These are phyloP conservation scores for Xylaria sp. DNA, from an alignment of 2,329 filamentous ascomycete genomes.

Conservation along the genomic window DNA sequence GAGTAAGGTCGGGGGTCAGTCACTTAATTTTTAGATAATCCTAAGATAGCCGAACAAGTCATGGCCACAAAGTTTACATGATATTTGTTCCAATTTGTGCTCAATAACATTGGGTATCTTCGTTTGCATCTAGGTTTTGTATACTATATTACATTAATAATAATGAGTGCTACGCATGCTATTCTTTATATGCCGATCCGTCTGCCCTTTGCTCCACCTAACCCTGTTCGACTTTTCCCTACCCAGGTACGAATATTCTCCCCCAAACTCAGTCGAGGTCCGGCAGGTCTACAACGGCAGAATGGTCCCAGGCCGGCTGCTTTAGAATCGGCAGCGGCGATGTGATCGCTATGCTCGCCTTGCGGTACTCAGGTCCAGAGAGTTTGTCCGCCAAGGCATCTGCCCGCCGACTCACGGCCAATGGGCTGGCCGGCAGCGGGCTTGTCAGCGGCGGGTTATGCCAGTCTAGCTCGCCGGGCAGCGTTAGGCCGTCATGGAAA, in stretches of 20 bases:
- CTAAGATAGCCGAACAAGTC: background rate
- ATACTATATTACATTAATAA: constrained; percentile 31
- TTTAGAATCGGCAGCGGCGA: constrained; percentile 25
- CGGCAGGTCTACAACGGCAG: constrained; percentile 21
- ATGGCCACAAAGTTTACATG: background rate
- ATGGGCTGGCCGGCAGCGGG: constrained; percentile 12
- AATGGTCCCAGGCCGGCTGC: constrained; percentile 32
- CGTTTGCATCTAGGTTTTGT: constrained; percentile 11
- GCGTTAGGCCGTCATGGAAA: constrained; percentile 30
- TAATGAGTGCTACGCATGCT: constrained; percentile 9
- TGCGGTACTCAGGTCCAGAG: constrained; percentile 21
- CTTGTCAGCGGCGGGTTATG: constrained; percentile 22
- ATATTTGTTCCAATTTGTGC: background rate
- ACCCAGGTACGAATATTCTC: background rate
- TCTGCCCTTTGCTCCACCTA: background rate
- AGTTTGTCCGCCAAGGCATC: constrained; percentile 23
- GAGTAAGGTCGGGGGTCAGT: background rate
- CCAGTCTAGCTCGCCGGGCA: constrained; percentile 37
- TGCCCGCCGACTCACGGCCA: constrained; percentile 26
- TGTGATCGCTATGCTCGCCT: constrained; percentile 19
- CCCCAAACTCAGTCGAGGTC: constrained; percentile 3
- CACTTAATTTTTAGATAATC: background rate
- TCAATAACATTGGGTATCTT: constrained; percentile 32
- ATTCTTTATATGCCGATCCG: background rate
- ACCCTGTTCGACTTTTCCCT: background rate